phyloP scores from a whole-genome alignment of 2,329 filamentous ascomycete species.

The Nectriaceae sp. region DNA sequence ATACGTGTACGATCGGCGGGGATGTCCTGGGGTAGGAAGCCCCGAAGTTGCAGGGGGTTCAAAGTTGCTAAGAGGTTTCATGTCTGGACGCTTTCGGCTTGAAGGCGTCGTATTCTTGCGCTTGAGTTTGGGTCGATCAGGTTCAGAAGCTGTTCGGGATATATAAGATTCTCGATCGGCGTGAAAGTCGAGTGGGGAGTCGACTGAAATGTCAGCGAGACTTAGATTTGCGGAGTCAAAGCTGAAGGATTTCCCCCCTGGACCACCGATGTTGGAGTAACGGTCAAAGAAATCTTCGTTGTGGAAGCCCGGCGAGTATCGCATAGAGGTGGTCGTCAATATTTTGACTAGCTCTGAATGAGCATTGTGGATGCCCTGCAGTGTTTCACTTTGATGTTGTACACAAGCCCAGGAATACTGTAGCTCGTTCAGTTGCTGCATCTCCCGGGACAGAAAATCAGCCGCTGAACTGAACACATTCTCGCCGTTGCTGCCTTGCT shows the following conservation, averaged over 20 bases:
- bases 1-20: slow-evolving; percentile 41
- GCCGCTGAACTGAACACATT: slow-evolving; percentile 64
- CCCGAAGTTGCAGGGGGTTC: slow-evolving; percentile 24
- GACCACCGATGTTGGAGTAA: slow-evolving; percentile 61
- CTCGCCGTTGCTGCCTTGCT: slow-evolving; percentile 47
- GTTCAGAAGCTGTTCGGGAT: slow-evolving; percentile 35
- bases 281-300: slow-evolving; percentile 87
- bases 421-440: slow-evolving; percentile 77
- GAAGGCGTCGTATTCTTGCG: slow-evolving; percentile 48
- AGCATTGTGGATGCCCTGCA: slow-evolving; percentile 77
- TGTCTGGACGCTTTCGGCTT: slow-evolving; percentile 41
- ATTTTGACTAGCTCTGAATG: slow-evolving; percentile 79
- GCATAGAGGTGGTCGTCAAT: slow-evolving; percentile 63
- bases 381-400: slow-evolving; percentile 76
- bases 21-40: slow-evolving; percentile 33
- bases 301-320: slow-evolving; percentile 79
- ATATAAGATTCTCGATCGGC: slow-evolving; percentile 50
- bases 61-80: slow-evolving; percentile 35
- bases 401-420: slow-evolving; percentile 76
- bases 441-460: slow-evolving; percentile 75
- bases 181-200: slow-evolving; percentile 60
- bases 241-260: slow-evolving; percentile 58
- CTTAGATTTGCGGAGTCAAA: slow-evolving; percentile 78
- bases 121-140: slow-evolving; percentile 45
- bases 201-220: slow-evolving; percentile 66